Conservation (phyloP, 257 asterid species). For the Solanum chiquidenum region DNA sequence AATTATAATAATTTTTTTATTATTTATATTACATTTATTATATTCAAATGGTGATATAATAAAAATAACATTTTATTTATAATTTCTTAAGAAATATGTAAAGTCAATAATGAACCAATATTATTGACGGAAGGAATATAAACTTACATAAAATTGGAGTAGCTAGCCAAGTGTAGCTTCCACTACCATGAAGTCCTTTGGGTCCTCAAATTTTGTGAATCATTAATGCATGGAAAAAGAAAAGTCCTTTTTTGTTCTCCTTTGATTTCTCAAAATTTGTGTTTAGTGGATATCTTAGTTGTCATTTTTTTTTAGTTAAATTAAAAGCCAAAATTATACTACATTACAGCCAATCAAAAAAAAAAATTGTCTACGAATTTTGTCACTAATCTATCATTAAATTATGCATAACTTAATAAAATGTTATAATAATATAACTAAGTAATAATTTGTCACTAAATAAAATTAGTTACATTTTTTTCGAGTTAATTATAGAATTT, state of each 20-base stretch:
- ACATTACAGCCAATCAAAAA: neutral
- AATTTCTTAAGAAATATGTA: no score
- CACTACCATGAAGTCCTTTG: constrained; percentile 28
- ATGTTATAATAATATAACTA: neutral
- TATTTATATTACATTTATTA: no score
- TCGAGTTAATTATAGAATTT: neutral
- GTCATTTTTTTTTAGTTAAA: constrained; percentile 11
- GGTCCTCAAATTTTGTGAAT: constrained; percentile 45
- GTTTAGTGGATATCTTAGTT: constrained; percentile 25
- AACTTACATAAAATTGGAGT: neutral
- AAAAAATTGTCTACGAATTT: neutral
- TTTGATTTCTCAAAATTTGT: constrained; percentile 13
- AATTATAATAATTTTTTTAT: no score
- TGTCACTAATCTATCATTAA: neutral
- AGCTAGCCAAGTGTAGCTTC: constrained; percentile 29
- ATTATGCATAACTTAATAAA: neutral
- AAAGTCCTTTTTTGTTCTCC: constrained; percentile 27
- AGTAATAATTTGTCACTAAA: neutral
- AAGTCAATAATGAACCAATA: no score
- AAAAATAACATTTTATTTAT: no score
- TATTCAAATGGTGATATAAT: no score
- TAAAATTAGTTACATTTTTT: neutral
- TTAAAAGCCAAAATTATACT: neutral
- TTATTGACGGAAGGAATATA: neutral
- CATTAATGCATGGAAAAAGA: constrained; percentile 43